These are phyloP conservation scores for Cotoneaster glaucophyllus DNA, from an alignment of 306 rosid species.

Conservation along the genomic window DNA sequence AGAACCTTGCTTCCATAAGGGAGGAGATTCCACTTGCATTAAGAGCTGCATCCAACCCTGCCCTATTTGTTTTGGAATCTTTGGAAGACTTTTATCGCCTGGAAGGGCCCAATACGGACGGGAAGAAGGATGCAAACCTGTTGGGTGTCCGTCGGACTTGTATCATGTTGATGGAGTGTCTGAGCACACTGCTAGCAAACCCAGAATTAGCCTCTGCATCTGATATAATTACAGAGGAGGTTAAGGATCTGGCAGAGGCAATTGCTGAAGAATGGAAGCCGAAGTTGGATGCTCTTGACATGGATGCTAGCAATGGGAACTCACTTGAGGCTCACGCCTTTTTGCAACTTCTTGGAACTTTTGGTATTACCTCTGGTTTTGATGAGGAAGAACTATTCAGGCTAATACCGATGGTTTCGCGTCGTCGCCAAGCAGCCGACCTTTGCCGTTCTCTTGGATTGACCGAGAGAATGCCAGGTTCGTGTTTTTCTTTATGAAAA, in stretches of 20 bases:
- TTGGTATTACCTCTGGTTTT: conserved; percentile 79
- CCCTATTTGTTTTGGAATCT: conserved; percentile 70
- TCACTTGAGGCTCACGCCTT: conserved; percentile 98
- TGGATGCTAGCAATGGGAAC: conserved; percentile 95
- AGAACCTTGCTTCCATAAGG: conserved; percentile 82
- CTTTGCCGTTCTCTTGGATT: conserved; percentile 93
- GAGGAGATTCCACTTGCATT: conserved; percentile 89
- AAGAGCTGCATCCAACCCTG: conserved; percentile 76
- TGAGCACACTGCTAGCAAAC: conserved; percentile 58
- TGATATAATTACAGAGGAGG: conserved; percentile 56
- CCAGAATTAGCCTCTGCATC: conserved; percentile 32
- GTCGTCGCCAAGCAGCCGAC: conserved; percentile 97
- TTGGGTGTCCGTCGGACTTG: conserved; percentile 93
- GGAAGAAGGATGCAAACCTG: conserved; percentile 85
- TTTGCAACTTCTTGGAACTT: conserved; percentile 88
- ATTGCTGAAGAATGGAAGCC: conserved; percentile 94
- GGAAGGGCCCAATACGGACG: conserved; percentile 61
- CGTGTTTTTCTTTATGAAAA: conserved; percentile 8
- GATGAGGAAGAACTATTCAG: conserved; percentile 65
- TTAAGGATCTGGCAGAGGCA: conserved; percentile 63
- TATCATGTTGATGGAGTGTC: conserved; percentile 98
- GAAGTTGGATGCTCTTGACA: conserved; percentile 76
- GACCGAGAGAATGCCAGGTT: conserved; percentile 92
- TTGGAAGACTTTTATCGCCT: conserved; percentile 72
- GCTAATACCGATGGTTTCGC: conserved; percentile 89